Evolutionary conservation across 768 basidiomycete species (phyloP), one percentile per base, ranked within the genome.

Genomic region (Podaxis mareebaensis): DNA sequence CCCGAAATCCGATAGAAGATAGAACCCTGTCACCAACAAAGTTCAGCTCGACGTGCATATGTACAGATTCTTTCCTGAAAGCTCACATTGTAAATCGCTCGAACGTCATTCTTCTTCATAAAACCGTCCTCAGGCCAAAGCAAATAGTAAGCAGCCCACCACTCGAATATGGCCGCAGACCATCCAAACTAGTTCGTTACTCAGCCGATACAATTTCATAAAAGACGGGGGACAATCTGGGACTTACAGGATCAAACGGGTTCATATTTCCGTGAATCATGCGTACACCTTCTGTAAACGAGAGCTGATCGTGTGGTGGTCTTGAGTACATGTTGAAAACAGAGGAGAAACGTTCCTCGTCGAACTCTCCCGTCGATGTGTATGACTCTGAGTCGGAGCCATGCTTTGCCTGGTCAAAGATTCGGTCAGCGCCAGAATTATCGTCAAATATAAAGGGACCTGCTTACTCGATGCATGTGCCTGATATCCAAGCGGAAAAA

Each of bases 241-340:
- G 39, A 70, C 75, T 58, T 42, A 80, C 79, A 0, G 67, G 65
- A 65, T 81, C 81, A 53, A 68, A 80, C 0, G 71, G 65, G 55
- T 79, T 74, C 61, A 76, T 75, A 58, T 81, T 79, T 1, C 76
- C 78, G 36, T 74, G 73, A 36, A 81, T 22, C 80, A 82, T 81
- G 7, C 69, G 66, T 8, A 79, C 66, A n/a, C 74, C 72, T 64
- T 81, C 77, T n/a, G 38, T 42, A 58, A 79, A 77, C 3, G 73
- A 72, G 61, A 82, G 66, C 59, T 77, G 75, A 24, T 76, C 75
- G 63, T 81, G 78, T 7, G 79, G 81, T 2, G 74, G 67, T 33
- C 71, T 60, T 0, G 79, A 74, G 67, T 79, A 81, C 74, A 78
- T 75, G 39, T 77, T 59, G 70, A 83, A 81, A 15, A 78, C 65